These are phyloP conservation scores for Penicillium sp. DNA, from an alignment of 2,329 filamentous ascomycete species.

Conservation along the genomic window DNA sequence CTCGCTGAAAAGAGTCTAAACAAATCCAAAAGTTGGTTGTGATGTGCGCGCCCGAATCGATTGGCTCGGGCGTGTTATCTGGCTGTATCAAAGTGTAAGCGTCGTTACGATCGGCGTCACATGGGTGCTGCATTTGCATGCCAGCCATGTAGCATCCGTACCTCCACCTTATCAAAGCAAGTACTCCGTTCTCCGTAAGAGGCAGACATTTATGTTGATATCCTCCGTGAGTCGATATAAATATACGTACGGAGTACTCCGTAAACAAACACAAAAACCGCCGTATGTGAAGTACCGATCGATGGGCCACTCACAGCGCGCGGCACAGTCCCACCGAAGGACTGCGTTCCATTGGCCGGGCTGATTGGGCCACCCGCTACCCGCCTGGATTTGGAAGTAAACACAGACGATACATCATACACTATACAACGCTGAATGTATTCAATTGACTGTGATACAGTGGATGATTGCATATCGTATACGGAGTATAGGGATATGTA, in stretches of 20 bases:
- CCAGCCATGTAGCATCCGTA: too few relatives aligned
- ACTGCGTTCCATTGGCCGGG: not conserved
- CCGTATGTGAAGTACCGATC: conserved; percentile 1
- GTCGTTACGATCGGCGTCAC: conserved; percentile 1
- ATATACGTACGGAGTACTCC: too few relatives aligned
- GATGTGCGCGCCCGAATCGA: not conserved
- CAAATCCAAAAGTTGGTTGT: not conserved
- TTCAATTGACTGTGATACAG: too few relatives aligned
- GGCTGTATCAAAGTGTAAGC: not conserved
- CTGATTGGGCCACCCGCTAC: conserved; percentile 5
- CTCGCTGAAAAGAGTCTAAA: not conserved
- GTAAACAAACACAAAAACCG: not conserved
- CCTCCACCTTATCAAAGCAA: too few relatives aligned
- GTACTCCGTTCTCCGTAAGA: too few relatives aligned
- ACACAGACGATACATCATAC: too few relatives aligned
- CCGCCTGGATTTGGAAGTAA: conserved; percentile 2
- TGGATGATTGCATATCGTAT: too few relatives aligned
- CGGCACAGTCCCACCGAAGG: not conserved
- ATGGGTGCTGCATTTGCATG: not conserved
- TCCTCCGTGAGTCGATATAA: too few relatives aligned
- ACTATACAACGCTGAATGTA: too few relatives aligned
- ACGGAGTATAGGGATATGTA: too few relatives aligned
- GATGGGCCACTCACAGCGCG: not conserved
- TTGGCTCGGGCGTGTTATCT: conserved; percentile 2
- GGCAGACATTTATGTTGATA: too few relatives aligned